phyloP scores from a whole-genome alignment of 2,329 filamentous ascomycete species.

The Exophiala alcalophila region DNA sequence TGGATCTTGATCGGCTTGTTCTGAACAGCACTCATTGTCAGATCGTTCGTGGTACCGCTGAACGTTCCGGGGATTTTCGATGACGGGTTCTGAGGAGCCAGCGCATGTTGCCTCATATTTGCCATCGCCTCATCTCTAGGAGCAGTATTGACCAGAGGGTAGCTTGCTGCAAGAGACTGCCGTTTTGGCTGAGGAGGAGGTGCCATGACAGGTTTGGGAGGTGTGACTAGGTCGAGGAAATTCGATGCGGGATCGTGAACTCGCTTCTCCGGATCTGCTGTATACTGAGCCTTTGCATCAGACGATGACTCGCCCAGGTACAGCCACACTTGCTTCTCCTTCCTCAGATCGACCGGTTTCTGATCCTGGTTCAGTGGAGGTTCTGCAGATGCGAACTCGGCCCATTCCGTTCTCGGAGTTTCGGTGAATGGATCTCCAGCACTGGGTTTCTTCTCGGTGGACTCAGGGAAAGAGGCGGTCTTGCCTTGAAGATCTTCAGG shows the following conservation, averaged over 20 bases:
- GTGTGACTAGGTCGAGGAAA: conserved; percentile 49
- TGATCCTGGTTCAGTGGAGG: conserved; percentile 58
- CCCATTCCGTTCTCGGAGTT: conserved; percentile 58
- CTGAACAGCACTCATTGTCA: conserved; percentile 18
- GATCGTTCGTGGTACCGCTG: conserved; percentile 23
- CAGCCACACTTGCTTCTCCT: conserved; percentile 77
- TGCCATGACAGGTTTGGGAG: conserved; percentile 28
- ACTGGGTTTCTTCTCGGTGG: conserved; percentile 33
- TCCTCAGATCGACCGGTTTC: conserved; percentile 67
- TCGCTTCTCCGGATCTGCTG: conserved; percentile 63
- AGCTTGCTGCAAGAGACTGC: conserved; percentile 27
- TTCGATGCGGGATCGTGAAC: conserved; percentile 49
- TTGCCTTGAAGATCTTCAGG: conserved; percentile 49
- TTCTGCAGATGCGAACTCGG: conserved; percentile 70
- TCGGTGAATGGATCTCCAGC: conserved; percentile 35
- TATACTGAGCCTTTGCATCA: conserved; percentile 87
- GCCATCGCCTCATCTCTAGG: conserved; percentile 25
- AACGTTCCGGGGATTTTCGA: conserved; percentile 19
- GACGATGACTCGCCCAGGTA: conserved; percentile 85
- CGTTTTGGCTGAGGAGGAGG: conserved; percentile 31
- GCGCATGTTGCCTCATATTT: conserved; percentile 17
- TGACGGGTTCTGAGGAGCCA: not conserved
- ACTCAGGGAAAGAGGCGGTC: conserved; percentile 33
- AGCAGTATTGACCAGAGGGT: conserved; percentile 24
- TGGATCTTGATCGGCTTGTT: conserved; percentile 19